Evolutionary conservation across 2,329 filamentous ascomycete species (phyloP).

Genomic region (Neonectria coccinea): DNA sequence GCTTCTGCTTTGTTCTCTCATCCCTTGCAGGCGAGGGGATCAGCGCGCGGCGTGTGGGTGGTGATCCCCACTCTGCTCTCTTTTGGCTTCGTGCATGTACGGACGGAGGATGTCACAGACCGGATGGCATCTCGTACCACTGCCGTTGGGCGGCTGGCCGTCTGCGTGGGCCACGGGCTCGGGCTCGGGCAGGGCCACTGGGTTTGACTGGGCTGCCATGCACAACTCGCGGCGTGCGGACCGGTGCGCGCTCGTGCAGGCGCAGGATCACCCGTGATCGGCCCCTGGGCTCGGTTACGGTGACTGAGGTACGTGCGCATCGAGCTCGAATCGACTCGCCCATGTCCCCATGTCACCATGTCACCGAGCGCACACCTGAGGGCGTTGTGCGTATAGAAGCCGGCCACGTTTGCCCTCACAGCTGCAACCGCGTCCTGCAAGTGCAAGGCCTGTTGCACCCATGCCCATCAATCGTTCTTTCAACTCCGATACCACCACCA

Average conservation of each 20-base stretch:
- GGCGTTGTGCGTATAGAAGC: slow-evolving; percentile 42
- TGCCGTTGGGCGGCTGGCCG: slow-evolving; percentile 32
- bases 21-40: slow-evolving; percentile 41
- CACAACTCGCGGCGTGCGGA: slow-evolving; percentile 45
- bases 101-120: slow-evolving; percentile 24
- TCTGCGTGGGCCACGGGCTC: slow-evolving; percentile 34
- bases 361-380: slow-evolving; percentile 35
- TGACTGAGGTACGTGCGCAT: slow-evolving; percentile 30
- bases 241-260: slow-evolving; percentile 53
- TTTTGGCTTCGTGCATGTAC: slow-evolving; percentile 38
- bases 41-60: slow-evolving; percentile 31
- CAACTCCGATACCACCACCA: slow-evolving; percentile 18
- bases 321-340: slow-evolving; percentile 21
- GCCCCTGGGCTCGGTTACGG: slow-evolving; percentile 38
- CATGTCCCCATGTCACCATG: slow-evolving; percentile 34
- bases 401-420: slow-evolving; percentile 44
- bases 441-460: slow-evolving; percentile 20
- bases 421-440: slow-evolving; percentile 27
- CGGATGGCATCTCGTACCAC: slow-evolving; percentile 42
- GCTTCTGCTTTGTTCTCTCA: slow-evolving; percentile 11
- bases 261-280: slow-evolving; percentile 51
- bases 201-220: slow-evolving; percentile 17
- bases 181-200: slow-evolving; percentile 25
- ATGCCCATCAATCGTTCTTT: slow-evolving; percentile 14
- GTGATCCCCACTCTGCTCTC: slow-evolving; percentile 38